These are phyloP conservation scores for Lasiosphaeria hispida DNA, from an alignment of 495 filamentous ascomycete genomes.

Conservation along the genomic window DNA sequence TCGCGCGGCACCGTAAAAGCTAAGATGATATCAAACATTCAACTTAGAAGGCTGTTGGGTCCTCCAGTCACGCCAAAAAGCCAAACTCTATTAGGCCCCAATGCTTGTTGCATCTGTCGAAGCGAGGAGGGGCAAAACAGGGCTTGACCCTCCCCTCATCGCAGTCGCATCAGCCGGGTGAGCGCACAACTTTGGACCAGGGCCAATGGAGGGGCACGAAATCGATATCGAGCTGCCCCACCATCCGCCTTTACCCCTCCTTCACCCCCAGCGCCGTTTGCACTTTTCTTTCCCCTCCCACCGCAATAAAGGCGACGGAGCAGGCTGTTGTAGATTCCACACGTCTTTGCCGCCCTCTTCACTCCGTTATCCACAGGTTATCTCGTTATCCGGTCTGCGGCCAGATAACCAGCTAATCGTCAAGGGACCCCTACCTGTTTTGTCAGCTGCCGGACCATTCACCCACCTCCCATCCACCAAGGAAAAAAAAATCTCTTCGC, in stretches of 20 bases:
- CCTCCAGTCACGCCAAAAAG: too few relatives aligned
- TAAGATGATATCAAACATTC: too few relatives aligned
- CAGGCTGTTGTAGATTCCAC: conserved; percentile 24
- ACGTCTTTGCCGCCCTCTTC: conserved; percentile 16
- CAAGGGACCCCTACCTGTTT: conserved; percentile 24
- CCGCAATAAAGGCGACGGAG: conserved; percentile 27
- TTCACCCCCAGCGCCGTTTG: conserved; percentile 21
- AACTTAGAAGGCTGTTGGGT: too few relatives aligned
- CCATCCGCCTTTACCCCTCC: conserved; percentile 31
- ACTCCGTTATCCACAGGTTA: conserved; percentile 20
- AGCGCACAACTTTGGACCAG: conserved; percentile 24
- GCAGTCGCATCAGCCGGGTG: conserved; percentile 27
- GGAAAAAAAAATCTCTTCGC: conserved; percentile 32
- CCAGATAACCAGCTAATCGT: conserved; percentile 28
- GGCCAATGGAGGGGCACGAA: conserved; percentile 26
- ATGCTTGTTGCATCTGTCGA: neutral
- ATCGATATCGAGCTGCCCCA: conserved; percentile 27
- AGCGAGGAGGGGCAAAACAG: conserved; percentile 35
- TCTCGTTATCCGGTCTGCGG: conserved; percentile 28
- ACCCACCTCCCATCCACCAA: conserved; percentile 10
- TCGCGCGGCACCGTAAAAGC: too few relatives aligned
- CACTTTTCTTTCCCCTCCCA: conserved; percentile 26
- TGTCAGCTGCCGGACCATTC: conserved; percentile 20
- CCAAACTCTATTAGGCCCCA: neutral
- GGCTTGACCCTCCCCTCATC: conserved; percentile 33